Percentiles rank a stretch among this genome's conserved stretches.
Conservation (phyloP, 805 yeast genomes). For the Saturnispora zaruensis region DNA sequence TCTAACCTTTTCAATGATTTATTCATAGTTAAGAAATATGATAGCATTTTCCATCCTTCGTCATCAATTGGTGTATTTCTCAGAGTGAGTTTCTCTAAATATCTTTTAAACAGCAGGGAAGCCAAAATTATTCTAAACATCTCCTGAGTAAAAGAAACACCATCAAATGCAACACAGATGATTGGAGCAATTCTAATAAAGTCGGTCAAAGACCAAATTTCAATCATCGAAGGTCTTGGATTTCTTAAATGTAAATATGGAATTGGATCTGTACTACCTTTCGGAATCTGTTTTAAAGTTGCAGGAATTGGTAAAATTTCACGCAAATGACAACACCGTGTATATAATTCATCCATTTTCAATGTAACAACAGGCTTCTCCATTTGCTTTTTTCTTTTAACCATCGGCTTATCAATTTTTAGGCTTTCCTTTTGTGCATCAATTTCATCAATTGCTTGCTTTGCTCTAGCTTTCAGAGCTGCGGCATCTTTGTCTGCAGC, state of each 20-base stretch:
- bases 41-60: conserved; percentile 70
- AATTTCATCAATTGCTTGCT: conserved; percentile 18
- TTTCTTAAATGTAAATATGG: conserved; percentile 65
- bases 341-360: conserved; percentile 65
- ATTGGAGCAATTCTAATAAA: conserved; percentile 82
- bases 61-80: conserved; percentile 67
- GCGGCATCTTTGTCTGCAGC: conserved; percentile 24
- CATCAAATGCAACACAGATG: conserved; percentile 67
- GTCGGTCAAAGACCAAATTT: conserved; percentile 80
- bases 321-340: conserved; percentile 86
- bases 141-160: conserved; percentile 61
- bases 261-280: conserved; percentile 68
- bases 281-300: conserved; percentile 71
- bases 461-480: conserved; percentile 24
- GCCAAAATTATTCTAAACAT: conserved; percentile 70
- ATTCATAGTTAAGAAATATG: conserved; percentile 65
- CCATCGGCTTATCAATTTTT: conserved; percentile 66
- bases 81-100: conserved; percentile 63
- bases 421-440: conserved; percentile 22
- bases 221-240: conserved; percentile 86
- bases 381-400: conserved; percentile 29
- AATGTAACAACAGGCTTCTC: conserved; percentile 31
- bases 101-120: conserved; percentile 57
- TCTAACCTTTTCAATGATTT: conserved; percentile 52
- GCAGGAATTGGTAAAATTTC: conserved; percentile 92